Base-by-base conservation (phyloP, 2,329 filamentous ascomycete genomes). In the Annulohypoxylon truncatum region DNA sequence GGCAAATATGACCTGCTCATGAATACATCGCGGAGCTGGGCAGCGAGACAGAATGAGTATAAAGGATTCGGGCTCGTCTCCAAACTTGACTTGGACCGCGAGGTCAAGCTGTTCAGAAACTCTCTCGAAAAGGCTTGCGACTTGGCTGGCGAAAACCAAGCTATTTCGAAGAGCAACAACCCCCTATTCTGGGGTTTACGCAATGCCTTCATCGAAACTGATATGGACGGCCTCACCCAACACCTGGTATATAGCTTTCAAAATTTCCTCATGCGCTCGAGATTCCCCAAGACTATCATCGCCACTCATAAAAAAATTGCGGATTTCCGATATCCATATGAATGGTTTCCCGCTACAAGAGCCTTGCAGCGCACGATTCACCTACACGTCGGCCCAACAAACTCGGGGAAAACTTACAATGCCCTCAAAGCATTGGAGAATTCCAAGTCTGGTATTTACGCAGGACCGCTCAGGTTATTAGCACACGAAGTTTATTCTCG, bases 331-430 rank as follows among this genome's bases (percentile, higher is more conserved):
- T 94, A 89, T 77, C 96, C 96, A 0, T 86, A 90, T 57, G 96
- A 99, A 77, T 98, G 95, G 95, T 98, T 91, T 75, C 93, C 95
- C 0, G 89, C 87, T 3, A 96, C 96, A 1, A 87, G 96, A 63
- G 85, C 88, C 47, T 83, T 96, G 72, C 92, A 94, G 74, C 86
- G 96, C 46, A 95, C 89, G 0, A 86, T 99, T 40, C 93, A 98
- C 80, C 83, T 99, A 18, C 96, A 99, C 74, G 94, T 99, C 52
- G 96, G 96, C 0, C 96, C 96, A 1, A 99, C 96, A 1, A 99
- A 99, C 78, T 98, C 96, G 0, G 96, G 96, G 61, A 99, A 99
- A 83, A 99, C 96, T 0, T 99, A 98, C 76, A 91, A 94, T 76
- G 96, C 96, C 0, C 81, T 99, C 68, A 90, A 97, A 79, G 89